Conservation (phyloP, 1,284 basidiomycete genomes). For the Irpex rosettiformis region DNA sequence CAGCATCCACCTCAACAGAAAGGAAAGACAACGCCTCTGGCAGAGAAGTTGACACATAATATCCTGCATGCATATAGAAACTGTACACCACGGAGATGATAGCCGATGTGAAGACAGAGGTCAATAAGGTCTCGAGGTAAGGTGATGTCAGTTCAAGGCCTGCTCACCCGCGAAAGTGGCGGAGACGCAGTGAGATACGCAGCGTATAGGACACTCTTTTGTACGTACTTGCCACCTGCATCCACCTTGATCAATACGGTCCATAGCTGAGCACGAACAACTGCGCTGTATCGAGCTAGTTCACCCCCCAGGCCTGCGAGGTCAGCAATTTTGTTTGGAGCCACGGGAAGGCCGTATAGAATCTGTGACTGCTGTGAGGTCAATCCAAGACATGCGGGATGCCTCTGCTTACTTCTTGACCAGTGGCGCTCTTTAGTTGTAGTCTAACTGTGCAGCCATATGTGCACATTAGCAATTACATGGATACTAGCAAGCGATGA, state of each 20-base stretch:
- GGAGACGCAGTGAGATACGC: too few relatives aligned
- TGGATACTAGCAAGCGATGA: background rate
- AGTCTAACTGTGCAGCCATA: slow-evolving; percentile 46
- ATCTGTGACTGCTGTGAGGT: slow-evolving; percentile 44
- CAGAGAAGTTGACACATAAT: slow-evolving; percentile 69
- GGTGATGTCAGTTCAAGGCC: slow-evolving; percentile 59
- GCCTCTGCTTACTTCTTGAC: slow-evolving; percentile 54
- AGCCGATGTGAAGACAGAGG: slow-evolving; percentile 46
- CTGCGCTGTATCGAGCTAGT: slow-evolving; percentile 47
- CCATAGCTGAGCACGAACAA: slow-evolving; percentile 61
- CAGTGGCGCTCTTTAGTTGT: slow-evolving; percentile 56
- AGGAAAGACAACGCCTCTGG: slow-evolving; percentile 64
- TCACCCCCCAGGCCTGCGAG: slow-evolving; percentile 58
- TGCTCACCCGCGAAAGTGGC: slow-evolving; percentile 58
- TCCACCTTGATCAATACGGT: slow-evolving; percentile 84
- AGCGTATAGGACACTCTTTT: too few relatives aligned
- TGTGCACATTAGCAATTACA: background rate
- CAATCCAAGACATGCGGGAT: background rate
- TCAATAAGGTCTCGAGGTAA: slow-evolving; percentile 55
- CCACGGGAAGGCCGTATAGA: slow-evolving; percentile 74
- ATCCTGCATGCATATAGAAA: slow-evolving; percentile 81
- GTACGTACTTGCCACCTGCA: slow-evolving; percentile 68
- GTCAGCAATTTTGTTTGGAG: slow-evolving; percentile 70
- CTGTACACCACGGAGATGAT: slow-evolving; percentile 69
- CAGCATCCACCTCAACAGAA: slow-evolving; percentile 68